phyloP scores from a whole-genome alignment of 1,284 basidiomycete genomes.

The Ustilago cynodontis region DNA sequence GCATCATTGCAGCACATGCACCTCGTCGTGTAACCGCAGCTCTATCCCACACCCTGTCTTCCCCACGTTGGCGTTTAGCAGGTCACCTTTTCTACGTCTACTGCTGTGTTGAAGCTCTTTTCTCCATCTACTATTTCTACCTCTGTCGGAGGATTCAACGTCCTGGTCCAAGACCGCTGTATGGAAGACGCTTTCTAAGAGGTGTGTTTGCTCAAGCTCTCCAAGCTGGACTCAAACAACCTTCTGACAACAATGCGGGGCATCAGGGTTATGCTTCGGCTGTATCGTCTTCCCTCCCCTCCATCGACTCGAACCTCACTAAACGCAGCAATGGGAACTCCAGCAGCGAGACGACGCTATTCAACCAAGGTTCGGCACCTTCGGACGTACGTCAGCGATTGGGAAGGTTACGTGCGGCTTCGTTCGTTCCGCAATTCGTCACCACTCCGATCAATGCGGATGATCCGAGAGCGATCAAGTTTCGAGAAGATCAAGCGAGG shows the following conservation, averaged over 20 bases:
- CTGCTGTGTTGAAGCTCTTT: conserved; percentile 44
- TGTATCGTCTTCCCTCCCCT: conserved; percentile 2
- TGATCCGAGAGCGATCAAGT: conserved; percentile 62
- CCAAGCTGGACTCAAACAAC: conserved; percentile 42
- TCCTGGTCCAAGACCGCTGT: conserved; percentile 43
- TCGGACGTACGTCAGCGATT: conserved; percentile 33
- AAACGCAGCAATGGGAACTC: neutral
- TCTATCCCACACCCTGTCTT: conserved; percentile 8
- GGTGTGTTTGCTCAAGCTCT: conserved; percentile 53
- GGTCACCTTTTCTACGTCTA: conserved; percentile 41
- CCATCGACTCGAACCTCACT: neutral
- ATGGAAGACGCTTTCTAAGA: conserved; percentile 46
- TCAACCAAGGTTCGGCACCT: conserved; percentile 14
- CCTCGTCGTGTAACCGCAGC: conserved; percentile 8
- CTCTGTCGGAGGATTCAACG: conserved; percentile 46
- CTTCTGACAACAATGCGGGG: neutral
- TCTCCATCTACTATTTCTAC: conserved; percentile 62
- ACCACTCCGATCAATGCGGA: conserved; percentile 36
- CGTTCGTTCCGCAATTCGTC: conserved; percentile 59
- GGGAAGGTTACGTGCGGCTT: conserved; percentile 43
- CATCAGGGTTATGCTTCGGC: conserved; percentile 18
- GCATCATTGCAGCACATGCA: conserved; percentile 8
- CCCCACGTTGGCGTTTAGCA: conserved; percentile 19
- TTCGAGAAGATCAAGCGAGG: conserved; percentile 53
- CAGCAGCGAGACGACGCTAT: conserved; percentile 7